These are phyloP conservation scores for Clitoria ternatea DNA, from an alignment of 306 rosid species.

Conservation along the genomic window DNA sequence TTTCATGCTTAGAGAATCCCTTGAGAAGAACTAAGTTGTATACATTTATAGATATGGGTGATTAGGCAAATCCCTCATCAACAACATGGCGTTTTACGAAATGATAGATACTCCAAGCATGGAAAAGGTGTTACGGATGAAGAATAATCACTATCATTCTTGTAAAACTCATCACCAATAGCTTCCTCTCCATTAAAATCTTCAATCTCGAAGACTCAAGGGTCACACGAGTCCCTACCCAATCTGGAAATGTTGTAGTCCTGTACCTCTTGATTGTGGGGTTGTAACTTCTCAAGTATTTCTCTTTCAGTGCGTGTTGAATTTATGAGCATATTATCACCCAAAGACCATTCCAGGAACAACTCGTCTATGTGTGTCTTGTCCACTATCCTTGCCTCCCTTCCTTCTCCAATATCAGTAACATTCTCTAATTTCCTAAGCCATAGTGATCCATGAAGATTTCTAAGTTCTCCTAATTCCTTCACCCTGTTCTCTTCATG, in stretches of 20 bases:
- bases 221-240: not conserved
- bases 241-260: conserved; percentile 4
- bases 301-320: not conserved
- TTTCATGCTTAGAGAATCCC: no score
- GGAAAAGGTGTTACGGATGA: not conserved
- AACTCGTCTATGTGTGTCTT: not conserved
- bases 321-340: not conserved
- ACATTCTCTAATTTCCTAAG: conserved; percentile 4
- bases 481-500: not conserved
- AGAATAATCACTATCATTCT: not conserved
- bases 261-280: not conserved
- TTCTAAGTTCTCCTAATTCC: not conserved
- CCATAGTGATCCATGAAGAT: not conserved
- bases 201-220: fast-evolving
- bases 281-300: not conserved
- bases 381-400: not conserved
- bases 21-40: not conserved
- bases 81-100: not conserved
- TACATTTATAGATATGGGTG: not conserved
- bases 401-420: not conserved
- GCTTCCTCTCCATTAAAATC: not conserved
- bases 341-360: not conserved
- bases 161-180: not conserved
- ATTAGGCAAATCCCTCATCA: not conserved
- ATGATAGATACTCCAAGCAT: not conserved